Base-by-base conservation (phyloP, 495 filamentous ascomycete species). In the Penicillium alfredii region DNA sequence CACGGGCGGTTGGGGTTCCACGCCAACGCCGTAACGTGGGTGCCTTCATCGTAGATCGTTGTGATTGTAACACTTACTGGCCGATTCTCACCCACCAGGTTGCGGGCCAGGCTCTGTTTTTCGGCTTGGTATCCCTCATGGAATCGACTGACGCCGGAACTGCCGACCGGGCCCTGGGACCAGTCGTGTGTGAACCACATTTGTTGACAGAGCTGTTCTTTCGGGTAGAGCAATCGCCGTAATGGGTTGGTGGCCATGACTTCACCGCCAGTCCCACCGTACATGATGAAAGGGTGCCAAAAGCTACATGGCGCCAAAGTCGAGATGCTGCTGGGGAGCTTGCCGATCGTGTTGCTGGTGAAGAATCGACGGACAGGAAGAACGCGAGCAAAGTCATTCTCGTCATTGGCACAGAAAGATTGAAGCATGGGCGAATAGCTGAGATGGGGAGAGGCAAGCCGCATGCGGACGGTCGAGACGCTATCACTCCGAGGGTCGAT, bases 1-100 rank as follows among this genome's bases (percentile, higher is more conserved):
- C 61, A 78, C 3, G 47, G 38, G 30, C 71, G 47, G 57, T 83
- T 83, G 18, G 75, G 72, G 53, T 84, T 85, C 81, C 81, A 86
- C n/a, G 64, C 66, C 11, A 82, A 49, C 10, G 58, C 49, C 16
- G 71, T 73, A 26, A 83, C 61, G 27, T 71, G 72, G 3, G 69
- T 72, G 28, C 65, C 59, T 52, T 79, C 74, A 30, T 84, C 81
- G 44, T 64, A 72, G 4, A 81, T 69, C 1, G 78, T 78, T 4
- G 63, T 53, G 21, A 57, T 53, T 39, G 62, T 51, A 8, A 52
- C 66, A 8, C 67, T 61, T 16, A 63, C 39, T 11, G 56, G 35
- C 32, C 60, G 63, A 4, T 49, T 44, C 13, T 63, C 61, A 0
- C 51, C 51, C 20, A 48, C 40, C 36, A 59, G 40, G 37, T 58